Percentiles rank a stretch among this genome's conserved stretches.
phyloP scores from a whole-genome alignment of 176 grass and related monocot genomes.

The Bonia amplexicaulis region DNA sequence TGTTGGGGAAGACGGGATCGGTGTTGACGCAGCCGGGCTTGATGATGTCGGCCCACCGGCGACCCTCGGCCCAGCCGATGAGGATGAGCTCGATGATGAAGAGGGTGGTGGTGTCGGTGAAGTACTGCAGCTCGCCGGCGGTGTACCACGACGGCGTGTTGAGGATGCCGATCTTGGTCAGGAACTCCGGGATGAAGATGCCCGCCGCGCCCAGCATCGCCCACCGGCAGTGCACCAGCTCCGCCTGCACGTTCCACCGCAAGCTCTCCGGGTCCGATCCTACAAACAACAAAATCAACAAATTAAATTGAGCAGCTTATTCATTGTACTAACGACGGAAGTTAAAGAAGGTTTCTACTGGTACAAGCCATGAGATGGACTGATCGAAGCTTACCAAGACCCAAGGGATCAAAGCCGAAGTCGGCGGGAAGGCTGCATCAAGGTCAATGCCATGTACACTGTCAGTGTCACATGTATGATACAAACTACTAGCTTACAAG shows the following conservation, averaged over 20 bases:
- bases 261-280: slow-evolving; percentile 91
- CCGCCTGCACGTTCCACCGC: slow-evolving; percentile 77
- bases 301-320: not conserved
- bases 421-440: slow-evolving; percentile 89
- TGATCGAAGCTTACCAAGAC: slow-evolving; percentile 60
- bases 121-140: slow-evolving; percentile 76
- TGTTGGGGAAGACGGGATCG: slow-evolving; percentile 81
- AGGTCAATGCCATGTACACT: not conserved
- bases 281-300: not conserved
- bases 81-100: slow-evolving; percentile 90
- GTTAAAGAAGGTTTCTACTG: not conserved
- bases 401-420: slow-evolving; percentile 91
- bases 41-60: slow-evolving; percentile 90
- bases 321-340: not conserved
- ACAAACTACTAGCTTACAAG: not conserved
- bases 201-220: slow-evolving; percentile 93
- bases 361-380: not conserved
- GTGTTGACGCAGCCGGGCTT: slow-evolving; percentile 91
- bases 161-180: slow-evolving; percentile 88
- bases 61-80: slow-evolving; percentile 90
- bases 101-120: slow-evolving; percentile 93
- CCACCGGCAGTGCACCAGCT: slow-evolving; percentile 97
- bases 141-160: slow-evolving; percentile 93
- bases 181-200: slow-evolving; percentile 90
- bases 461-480: not conserved